phyloP scores from a whole-genome alignment of 108 stramenopile genomes.

The Skeletonema grethae region DNA sequence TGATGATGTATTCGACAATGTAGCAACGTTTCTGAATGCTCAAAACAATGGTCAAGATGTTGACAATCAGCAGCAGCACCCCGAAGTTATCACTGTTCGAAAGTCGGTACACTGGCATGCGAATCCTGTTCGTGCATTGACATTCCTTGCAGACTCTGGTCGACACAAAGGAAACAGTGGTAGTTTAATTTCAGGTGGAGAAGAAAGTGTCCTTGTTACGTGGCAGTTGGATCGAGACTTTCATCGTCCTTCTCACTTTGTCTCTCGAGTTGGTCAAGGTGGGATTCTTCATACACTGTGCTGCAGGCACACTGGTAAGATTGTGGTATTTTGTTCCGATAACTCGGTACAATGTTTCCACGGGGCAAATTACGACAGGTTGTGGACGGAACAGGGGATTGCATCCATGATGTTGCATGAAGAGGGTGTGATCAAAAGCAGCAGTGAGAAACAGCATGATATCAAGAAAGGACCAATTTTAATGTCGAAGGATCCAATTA shows the following conservation, averaged over 20 bases:
- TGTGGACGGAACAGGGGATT: constrained; percentile 74
- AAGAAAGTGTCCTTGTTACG: constrained; percentile 75
- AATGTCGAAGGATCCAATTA: constrained; percentile 46
- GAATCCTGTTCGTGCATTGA: constrained; percentile 65
- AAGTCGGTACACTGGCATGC: constrained; percentile 82
- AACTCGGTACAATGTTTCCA: constrained; percentile 71
- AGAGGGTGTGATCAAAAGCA: constrained; percentile 14
- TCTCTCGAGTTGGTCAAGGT: constrained; percentile 68
- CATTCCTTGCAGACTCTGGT: constrained; percentile 32
- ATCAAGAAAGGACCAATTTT: constrained; percentile 22
- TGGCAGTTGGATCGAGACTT: constrained; percentile 74
- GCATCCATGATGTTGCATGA: constrained; percentile 32
- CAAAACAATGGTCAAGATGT: background rate
- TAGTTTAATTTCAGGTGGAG: constrained; percentile 73
- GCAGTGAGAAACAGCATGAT: background rate
- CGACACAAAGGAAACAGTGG: constrained; percentile 28
- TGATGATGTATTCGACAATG: constrained; percentile 49
- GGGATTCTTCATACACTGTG: constrained; percentile 58
- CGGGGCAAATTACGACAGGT: constrained; percentile 55
- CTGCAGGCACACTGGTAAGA: constrained; percentile 28
- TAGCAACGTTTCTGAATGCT: constrained; percentile 40
- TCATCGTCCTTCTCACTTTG: constrained; percentile 58
- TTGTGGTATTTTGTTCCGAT: constrained; percentile 68
- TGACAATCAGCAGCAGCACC: constrained; percentile 38
- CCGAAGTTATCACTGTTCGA: constrained; percentile 44